A percentile compares a stretch with the other conserved stretches of the same genome.
These are phyloP conservation scores for Pseudocercospora macadamiae DNA, from an alignment of 2,329 filamentous ascomycete species.

Conservation along the genomic window DNA sequence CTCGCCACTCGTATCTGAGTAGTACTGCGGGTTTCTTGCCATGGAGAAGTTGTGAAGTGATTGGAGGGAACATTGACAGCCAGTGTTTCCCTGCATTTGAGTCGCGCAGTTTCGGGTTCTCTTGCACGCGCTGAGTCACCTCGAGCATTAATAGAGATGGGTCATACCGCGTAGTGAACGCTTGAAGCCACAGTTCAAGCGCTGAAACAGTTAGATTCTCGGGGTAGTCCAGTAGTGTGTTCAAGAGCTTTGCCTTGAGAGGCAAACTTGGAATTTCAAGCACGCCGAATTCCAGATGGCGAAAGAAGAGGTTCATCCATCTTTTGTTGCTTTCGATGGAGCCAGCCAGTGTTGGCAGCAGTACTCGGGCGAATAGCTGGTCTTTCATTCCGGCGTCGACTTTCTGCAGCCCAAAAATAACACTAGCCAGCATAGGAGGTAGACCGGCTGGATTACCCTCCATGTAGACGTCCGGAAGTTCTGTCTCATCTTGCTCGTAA, in stretches of 20 bases:
- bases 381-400: not conserved
- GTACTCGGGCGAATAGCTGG: constrained; percentile 17
- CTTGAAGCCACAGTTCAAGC: constrained; percentile 32
- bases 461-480: constrained; percentile 30
- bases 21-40: not conserved
- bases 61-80: constrained; percentile 31
- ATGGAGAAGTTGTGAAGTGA: not conserved
- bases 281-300: constrained; percentile 1
- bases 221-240: constrained; percentile 11
- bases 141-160: constrained; percentile 28
- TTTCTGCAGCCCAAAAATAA: constrained; percentile 11
- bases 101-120: constrained; percentile 22
- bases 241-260: constrained; percentile 12
- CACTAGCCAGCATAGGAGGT: constrained; percentile 13
- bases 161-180: constrained; percentile 29
- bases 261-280: constrained; percentile 11
- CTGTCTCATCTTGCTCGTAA: constrained; percentile 22
- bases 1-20: constrained; percentile 7
- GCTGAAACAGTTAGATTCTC: constrained; percentile 27
- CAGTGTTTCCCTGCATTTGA: constrained; percentile 30
- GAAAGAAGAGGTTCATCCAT: constrained; percentile 25
- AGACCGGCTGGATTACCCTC: constrained; percentile 16
- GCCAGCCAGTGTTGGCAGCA: constrained; percentile 22
- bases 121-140: constrained; percentile 29
- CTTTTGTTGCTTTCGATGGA: constrained; percentile 20